phyloP scores from a whole-genome alignment of 306 rosid species.

The Cucurbita maxima region DNA sequence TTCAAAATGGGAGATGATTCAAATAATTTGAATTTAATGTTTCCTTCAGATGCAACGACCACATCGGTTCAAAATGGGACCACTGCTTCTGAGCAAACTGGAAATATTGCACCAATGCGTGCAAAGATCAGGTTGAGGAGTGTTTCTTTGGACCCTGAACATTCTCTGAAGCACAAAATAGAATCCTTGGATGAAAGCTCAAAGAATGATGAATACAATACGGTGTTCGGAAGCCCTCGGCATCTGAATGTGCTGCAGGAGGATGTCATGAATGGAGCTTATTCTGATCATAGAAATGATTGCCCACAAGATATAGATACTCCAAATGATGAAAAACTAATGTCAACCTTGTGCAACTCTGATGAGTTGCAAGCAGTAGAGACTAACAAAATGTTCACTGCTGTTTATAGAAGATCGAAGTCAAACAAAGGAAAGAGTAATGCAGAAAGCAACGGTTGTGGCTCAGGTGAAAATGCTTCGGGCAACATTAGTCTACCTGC shows the following conservation, averaged over 20 bases:
- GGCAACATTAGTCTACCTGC: conserved; percentile 29
- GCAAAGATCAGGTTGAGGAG: conserved; percentile 51
- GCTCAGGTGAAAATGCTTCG: conserved; percentile 35
- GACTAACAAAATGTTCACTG: conserved; percentile 57
- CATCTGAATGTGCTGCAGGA: conserved; percentile 20
- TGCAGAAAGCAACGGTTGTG: conserved; percentile 31
- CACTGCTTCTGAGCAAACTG: conserved; percentile 28
- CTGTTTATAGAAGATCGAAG: conserved; percentile 67
- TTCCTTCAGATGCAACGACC: conserved; percentile 20
- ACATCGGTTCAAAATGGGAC: conserved; percentile 17
- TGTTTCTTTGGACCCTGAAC: conserved; percentile 38
- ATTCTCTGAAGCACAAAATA: conserved; percentile 41
- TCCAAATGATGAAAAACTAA: conserved; percentile 18
- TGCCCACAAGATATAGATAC: conserved; percentile 26
- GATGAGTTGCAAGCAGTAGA: conserved; percentile 20
- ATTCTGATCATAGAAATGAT: conserved; percentile 30
- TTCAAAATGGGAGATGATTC: conserved; percentile 27
- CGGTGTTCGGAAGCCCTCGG: conserved; percentile 21
- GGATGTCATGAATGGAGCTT: conserved; percentile 15
- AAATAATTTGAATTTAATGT: conserved; percentile 20
- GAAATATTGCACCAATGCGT: conserved; percentile 26
- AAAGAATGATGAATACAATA: conserved; percentile 26
- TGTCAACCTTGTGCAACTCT: background rate
- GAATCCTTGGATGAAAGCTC: conserved; percentile 22
- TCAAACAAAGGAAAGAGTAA: conserved; percentile 38